Percentiles rank a stretch among this genome's conserved stretches.
These are phyloP conservation scores for Erysiphe neolycopersici DNA, from an alignment of 2,329 filamentous ascomycete species.

Conservation along the genomic window DNA sequence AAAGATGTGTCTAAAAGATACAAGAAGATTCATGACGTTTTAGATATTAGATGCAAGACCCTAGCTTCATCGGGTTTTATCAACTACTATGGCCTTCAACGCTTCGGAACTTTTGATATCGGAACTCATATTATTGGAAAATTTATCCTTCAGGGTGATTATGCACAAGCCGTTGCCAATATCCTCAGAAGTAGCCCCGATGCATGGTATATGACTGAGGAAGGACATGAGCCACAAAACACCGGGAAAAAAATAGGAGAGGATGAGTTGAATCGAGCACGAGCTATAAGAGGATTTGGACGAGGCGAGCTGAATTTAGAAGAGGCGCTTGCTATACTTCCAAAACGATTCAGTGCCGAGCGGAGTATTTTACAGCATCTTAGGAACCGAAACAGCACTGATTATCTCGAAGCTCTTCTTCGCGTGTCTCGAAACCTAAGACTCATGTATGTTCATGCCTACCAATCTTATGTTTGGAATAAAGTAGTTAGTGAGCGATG, in stretches of 20 bases:
- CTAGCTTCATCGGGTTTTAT: constrained; percentile 60
- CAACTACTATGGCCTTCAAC: constrained; percentile 95
- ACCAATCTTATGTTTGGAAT: constrained; percentile 92
- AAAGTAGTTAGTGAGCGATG: constrained; percentile 56
- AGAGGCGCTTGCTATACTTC: constrained; percentile 40
- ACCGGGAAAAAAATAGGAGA: constrained; percentile 26
- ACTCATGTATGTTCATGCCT: constrained; percentile 90
- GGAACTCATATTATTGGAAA: constrained; percentile 68
- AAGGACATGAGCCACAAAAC: constrained; percentile 7
- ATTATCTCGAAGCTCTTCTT: constrained; percentile 60
- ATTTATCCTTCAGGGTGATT: constrained; percentile 59
- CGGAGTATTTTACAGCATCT: constrained; percentile 54
- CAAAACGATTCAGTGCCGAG: constrained; percentile 62
- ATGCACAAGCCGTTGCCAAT: constrained; percentile 50
- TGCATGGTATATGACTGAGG: background rate
- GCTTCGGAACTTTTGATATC: constrained; percentile 70
- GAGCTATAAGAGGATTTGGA: constrained; percentile 51
- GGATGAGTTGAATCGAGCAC: constrained; percentile 57
- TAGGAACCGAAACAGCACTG: constrained; percentile 18
- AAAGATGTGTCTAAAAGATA: constrained; percentile 22
- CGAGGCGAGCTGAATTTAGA: constrained; percentile 25
- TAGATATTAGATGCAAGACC: constrained; percentile 33
- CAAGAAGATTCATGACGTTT: constrained; percentile 20
- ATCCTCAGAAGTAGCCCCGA: constrained; percentile 24
- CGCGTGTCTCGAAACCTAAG: constrained; percentile 58